phyloP scores from a whole-genome alignment of 1,139 yeast genomes.

The Taphrina communis region DNA sequence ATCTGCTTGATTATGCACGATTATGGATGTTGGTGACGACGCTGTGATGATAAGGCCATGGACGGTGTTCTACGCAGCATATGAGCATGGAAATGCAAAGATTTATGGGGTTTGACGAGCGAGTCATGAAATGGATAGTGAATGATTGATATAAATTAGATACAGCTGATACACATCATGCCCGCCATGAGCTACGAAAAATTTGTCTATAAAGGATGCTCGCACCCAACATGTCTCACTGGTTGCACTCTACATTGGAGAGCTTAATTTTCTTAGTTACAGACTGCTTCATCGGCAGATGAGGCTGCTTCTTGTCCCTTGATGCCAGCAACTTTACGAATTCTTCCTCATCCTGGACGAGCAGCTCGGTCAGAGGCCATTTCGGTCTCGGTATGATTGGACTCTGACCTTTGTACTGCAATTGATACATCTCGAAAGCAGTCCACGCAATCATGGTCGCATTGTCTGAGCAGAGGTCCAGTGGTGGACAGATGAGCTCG shows the following conservation, averaged over 20 bases:
- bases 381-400: slow-evolving; percentile 36
- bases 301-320: slow-evolving; percentile 28
- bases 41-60: too few species aligned
- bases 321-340: slow-evolving; percentile 11
- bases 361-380: slow-evolving; percentile 36
- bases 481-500: slow-evolving; percentile 62
- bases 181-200: too few species aligned
- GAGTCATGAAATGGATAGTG: too few species aligned
- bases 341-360: slow-evolving; percentile 18
- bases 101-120: too few species aligned
- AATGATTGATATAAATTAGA: too few species aligned
- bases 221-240: neutral
- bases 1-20: too few species aligned
- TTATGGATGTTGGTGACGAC: too few species aligned
- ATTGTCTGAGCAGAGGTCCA: slow-evolving; percentile 84
- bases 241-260: neutral
- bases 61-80: too few species aligned
- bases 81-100: too few species aligned
- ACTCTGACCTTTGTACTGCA: slow-evolving; percentile 1
- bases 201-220: neutral
- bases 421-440: slow-evolving; percentile 69
- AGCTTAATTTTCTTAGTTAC: slow-evolving; percentile 3
- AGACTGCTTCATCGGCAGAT: slow-evolving; percentile 21
- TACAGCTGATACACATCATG: too few species aligned
- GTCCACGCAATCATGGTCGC: slow-evolving; percentile 98